Percentiles rank a stretch among this genome's conserved stretches.
These are phyloP conservation scores for Acer campestre DNA, from an alignment of 345 rosid species.

Conservation along the genomic window DNA sequence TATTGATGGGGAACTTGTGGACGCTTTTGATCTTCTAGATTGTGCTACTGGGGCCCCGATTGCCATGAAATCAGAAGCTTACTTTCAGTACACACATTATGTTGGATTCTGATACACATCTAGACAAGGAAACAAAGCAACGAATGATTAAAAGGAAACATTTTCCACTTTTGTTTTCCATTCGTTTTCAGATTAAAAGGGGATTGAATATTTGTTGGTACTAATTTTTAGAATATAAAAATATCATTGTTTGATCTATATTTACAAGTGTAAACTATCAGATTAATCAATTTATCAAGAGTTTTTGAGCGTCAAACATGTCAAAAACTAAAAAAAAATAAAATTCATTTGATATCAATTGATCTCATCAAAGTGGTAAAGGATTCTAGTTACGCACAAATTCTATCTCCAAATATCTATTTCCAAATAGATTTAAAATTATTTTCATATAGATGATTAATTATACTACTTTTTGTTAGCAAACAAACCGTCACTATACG, in stretches of 20 bases:
- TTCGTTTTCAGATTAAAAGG: not conserved
- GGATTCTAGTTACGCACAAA: not conserved
- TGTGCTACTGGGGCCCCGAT: slow-evolving; percentile 83
- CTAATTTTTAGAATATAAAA: too few species aligned
- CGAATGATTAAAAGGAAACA: not conserved
- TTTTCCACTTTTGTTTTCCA: too few species aligned
- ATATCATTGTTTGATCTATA: too few species aligned
- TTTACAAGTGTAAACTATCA: too few species aligned
- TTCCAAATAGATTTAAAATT: not conserved
- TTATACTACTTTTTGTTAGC: too few species aligned
- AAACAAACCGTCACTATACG: too few species aligned
- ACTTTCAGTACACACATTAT: too few species aligned
- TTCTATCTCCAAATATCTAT: slow-evolving; percentile 19
- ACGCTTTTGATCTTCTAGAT: slow-evolving; percentile 84
- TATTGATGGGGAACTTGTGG: slow-evolving; percentile 75
- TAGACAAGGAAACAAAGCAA: not conserved
- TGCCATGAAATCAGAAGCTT: too few species aligned
- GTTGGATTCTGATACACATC: too few species aligned
- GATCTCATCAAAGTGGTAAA: not conserved
- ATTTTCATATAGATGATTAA: slow-evolving; percentile 18
- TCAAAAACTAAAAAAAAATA: not conserved
- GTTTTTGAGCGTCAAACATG: too few species aligned
- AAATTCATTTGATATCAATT: not conserved
- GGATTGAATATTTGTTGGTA: too few species aligned
- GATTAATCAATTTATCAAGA: not conserved